phyloP scores from a whole-genome alignment of 2,329 filamentous ascomycete genomes.

The Fusarium pseudocircinatum region DNA sequence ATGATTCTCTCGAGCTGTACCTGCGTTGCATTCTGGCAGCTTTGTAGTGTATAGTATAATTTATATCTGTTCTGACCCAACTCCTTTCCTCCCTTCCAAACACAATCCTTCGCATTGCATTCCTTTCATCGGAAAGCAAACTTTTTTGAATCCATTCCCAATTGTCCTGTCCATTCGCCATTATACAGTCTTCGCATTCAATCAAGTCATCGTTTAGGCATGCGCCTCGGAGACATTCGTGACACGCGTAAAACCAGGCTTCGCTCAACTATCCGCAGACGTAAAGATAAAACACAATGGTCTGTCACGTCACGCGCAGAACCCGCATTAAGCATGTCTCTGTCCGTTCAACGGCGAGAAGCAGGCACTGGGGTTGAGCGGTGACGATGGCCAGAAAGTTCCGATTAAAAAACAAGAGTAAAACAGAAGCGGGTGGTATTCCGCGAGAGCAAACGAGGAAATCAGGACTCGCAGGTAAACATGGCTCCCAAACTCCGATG shows the following conservation, averaged over 20 bases:
- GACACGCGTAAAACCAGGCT: conserved; percentile 32
- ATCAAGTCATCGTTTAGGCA: conserved; percentile 31
- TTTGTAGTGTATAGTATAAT: conserved; percentile 43
- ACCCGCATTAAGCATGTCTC: conserved; percentile 31
- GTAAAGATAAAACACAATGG: conserved; percentile 1
- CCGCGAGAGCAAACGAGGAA: conserved; percentile 9
- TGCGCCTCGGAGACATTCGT: conserved; percentile 28
- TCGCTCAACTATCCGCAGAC: conserved; percentile 15
- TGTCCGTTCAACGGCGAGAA: conserved; percentile 42
- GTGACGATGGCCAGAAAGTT: conserved; percentile 24
- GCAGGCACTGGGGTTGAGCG: conserved; percentile 17
- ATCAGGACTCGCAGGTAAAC: conserved; percentile 13
- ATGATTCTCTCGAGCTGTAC: conserved; percentile 38
- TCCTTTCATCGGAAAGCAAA: conserved; percentile 27
- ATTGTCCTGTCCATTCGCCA: conserved; percentile 9
- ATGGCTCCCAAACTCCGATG: conserved; percentile 40
- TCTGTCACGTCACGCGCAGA: conserved; percentile 16
- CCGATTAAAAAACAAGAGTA: conserved; percentile 32
- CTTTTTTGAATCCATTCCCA: conserved; percentile 31
- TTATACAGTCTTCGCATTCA: conserved; percentile 38
- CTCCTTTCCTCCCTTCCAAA: conserved; percentile 25
- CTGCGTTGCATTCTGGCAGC: conserved; percentile 43
- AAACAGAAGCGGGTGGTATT: conserved; percentile 22
- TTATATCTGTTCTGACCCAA: conserved; percentile 35
- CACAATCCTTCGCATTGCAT: conserved; percentile 29